These are phyloP conservation scores for Babesia divergens DNA, from an alignment of 169 alveolate species.

Conservation along the genomic window DNA sequence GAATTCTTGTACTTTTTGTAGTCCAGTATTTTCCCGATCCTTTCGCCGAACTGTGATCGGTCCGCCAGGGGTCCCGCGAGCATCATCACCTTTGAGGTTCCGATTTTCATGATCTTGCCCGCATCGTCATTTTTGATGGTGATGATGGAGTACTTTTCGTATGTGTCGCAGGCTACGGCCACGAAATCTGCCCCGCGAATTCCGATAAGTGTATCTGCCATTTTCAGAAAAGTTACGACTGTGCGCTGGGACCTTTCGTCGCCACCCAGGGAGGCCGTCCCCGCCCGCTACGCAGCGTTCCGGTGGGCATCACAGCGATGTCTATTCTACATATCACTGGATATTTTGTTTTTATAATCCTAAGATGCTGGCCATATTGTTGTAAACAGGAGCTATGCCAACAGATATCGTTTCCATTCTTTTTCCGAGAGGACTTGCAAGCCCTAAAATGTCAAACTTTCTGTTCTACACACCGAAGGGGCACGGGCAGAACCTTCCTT, in stretches of 20 bases:
- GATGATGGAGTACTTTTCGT: conserved; percentile 72
- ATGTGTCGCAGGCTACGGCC: conserved; percentile 77
- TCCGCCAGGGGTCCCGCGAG: conserved; percentile 86
- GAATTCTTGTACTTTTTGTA: conserved; percentile 78
- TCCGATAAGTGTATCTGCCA: conserved; percentile 83
- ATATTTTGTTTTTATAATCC: no score
- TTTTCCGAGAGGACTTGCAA: no score
- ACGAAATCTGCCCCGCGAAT: conserved; percentile 80
- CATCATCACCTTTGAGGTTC: conserved; percentile 74
- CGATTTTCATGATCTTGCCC: conserved; percentile 70
- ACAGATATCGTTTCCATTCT: no score
- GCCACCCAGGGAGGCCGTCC: conserved; percentile 4
- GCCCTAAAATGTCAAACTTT: no score
- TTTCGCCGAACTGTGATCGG: conserved; percentile 81
- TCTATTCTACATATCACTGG: no score
- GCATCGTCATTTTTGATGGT: conserved; percentile 74
- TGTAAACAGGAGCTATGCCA: no score
- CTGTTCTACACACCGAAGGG: no score
- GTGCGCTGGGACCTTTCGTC: neutral
- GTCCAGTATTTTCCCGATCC: conserved; percentile 76
- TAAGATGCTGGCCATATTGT: no score
- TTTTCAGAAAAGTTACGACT: conserved; percentile 12
- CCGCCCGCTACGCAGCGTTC: neutral
- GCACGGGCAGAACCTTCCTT: no score
- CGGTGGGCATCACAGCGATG: no score